Evolutionary conservation across 2,329 filamentous ascomycete genomes (phyloP).

Genomic region (Fusarium siculi): DNA sequence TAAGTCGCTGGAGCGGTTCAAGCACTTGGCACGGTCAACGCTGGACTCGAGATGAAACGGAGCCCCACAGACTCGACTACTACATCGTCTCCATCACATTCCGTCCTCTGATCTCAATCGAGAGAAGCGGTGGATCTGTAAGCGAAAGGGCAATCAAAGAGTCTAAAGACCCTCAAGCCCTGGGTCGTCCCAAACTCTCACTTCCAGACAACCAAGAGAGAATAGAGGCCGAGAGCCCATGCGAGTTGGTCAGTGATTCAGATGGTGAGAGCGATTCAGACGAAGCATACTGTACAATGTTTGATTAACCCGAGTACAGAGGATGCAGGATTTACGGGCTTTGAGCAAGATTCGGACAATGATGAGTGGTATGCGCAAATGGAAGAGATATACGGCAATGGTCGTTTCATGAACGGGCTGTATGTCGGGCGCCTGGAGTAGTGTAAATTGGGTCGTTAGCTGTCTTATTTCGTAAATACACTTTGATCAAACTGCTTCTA

Average conservation of each 20-base stretch:
- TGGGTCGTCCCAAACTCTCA: background rate
- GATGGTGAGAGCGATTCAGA: background rate
- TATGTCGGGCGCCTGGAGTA: background rate
- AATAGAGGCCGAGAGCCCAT: background rate
- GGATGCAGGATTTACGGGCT: background rate
- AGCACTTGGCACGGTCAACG: constrained; percentile 52
- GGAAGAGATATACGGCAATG: background rate
- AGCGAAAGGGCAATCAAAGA: constrained; percentile 6
- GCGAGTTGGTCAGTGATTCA: background rate
- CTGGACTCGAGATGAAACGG: constrained; percentile 57
- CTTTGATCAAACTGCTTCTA: rapidly evolving
- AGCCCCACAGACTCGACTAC: constrained; percentile 54
- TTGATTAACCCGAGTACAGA: background rate
- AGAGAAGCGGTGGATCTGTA: constrained; percentile 30
- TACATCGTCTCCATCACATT: constrained; percentile 56
- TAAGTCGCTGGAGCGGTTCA: constrained; percentile 56
- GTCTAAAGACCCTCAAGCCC: background rate
- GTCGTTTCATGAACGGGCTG: background rate
- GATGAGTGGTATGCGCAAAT: background rate
- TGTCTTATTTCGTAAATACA: background rate
- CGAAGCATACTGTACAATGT: background rate
- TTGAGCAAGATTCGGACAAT: background rate
- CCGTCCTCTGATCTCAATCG: constrained; percentile 29
- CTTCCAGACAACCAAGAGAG: background rate
- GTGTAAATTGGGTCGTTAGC: background rate